Conservation (phyloP, 2,329 filamentous ascomycete genomes). For the Cercospora zeina region DNA sequence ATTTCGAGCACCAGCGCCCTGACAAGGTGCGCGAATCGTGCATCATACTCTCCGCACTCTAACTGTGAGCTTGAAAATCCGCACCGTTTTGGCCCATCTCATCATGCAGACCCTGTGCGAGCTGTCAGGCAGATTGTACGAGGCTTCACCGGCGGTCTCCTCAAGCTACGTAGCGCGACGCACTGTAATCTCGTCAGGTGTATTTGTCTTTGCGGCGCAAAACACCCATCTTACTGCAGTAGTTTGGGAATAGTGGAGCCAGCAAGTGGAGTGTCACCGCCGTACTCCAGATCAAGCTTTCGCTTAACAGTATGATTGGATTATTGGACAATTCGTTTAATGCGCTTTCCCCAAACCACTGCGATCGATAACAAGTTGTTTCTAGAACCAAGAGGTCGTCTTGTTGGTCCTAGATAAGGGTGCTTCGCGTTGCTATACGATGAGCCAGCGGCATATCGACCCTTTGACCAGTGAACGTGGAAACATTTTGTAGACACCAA, state of each 20-base stretch:
- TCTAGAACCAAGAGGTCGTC: not conserved
- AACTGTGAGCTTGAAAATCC: not conserved
- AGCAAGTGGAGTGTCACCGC: not conserved
- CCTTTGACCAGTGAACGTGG: not conserved
- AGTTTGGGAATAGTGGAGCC: not conserved
- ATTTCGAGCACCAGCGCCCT: not conserved
- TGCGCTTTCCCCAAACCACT: conserved; percentile 3
- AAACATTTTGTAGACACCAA: not conserved
- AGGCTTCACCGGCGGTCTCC: not conserved
- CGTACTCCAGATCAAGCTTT: not conserved
- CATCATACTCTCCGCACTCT: not conserved
- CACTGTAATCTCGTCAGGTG: not conserved
- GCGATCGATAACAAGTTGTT: not conserved
- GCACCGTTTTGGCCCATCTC: not conserved
- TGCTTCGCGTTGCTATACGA: not conserved
- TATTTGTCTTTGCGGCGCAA: not conserved
- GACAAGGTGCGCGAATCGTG: not conserved
- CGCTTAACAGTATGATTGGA: not conserved
- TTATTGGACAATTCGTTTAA: not conserved
- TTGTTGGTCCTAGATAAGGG: not conserved
- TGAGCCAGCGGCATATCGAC: not conserved
- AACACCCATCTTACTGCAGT: not conserved
- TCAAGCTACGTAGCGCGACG: not conserved
- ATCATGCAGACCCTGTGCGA: not conserved
- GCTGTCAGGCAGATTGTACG: not conserved